A percentile compares a stretch with the other conserved stretches of the same genome.
Conservation (phyloP, 345 rosid genomes). For the Zanthoxylum bungeanum region DNA sequence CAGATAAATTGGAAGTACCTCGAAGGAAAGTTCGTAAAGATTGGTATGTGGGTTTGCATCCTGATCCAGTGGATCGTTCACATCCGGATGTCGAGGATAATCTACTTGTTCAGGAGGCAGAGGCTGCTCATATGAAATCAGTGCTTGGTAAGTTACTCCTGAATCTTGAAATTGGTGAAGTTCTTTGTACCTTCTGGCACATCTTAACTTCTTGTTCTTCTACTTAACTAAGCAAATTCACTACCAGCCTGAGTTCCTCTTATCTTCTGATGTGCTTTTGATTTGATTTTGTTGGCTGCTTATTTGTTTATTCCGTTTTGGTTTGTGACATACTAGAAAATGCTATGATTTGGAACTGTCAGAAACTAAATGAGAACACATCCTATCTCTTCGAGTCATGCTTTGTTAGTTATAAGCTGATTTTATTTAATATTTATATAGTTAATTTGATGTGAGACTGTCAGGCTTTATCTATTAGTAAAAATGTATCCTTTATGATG, state of each 20-base stretch:
- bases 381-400: neutral
- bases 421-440: neutral
- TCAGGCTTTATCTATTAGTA: neutral
- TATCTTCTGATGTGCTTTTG: neutral
- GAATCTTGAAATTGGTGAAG: slow-evolving; percentile 1
- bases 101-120: slow-evolving; percentile 58
- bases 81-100: slow-evolving; percentile 91
- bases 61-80: slow-evolving; percentile 92
- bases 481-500: neutral
- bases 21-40: slow-evolving; percentile 83
- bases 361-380: neutral
- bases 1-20: slow-evolving; percentile 87
- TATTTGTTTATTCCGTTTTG: neutral
- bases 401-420: neutral
- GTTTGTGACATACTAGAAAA: neutral
- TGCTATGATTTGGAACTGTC: neutral
- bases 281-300: neutral
- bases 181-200: neutral
- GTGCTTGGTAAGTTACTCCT: slow-evolving; percentile 51
- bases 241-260: neutral
- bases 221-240: slow-evolving; percentile 4
- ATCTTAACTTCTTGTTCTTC: neutral
- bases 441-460: neutral
- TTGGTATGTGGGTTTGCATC: slow-evolving; percentile 85
- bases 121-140: slow-evolving; percentile 54